Base-by-base conservation (phyloP, 257 asterid genomes). In the Gentiana macrophylla region DNA sequence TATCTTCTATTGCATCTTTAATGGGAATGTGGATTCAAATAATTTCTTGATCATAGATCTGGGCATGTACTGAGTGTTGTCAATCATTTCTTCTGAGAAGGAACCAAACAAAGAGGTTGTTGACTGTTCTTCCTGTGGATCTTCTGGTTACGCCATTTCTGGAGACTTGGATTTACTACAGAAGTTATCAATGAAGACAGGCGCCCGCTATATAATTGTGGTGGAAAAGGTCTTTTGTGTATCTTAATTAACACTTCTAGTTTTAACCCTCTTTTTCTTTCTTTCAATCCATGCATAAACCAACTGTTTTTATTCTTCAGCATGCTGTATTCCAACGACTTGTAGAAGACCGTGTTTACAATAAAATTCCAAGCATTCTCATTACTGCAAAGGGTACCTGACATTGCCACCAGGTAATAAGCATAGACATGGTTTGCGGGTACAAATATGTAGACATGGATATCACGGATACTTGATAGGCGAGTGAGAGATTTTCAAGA, bases 321-420 rank as follows among this genome's bases (percentile, higher is more conserved):
- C 98, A 91, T 75, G 98, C 98, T 32, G 73, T 87, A 71, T 87
- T 91, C 80, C 98, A 91, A 74, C 79, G 98, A 68, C 77, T 87
- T 36, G 86, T 89, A n/a, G 96, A 91, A 75, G 96, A 91, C 77
- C 68, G 80, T 3, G 35, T 87, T 9, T 87, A 87, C 86, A 83
- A 84, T 65, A 92, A 69, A 60, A 84, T 84, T 37, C 98, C 98
- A 1, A 72, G 92, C 65, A 87, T 91, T 72, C 75, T 91, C 71
- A 79, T 91, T 59, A 91, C 96, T 8, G 98, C 95, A 91, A 83
- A 78, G 98, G 98, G 44, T 91, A 82, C 98, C 96, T 55, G 98
- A 87, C 66, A 91, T 91, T 52, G 93, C 88, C 56, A 91, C 98
- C 45, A 84, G 98, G 98, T 81, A 62, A 35, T 50, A 15, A 15